phyloP scores from a whole-genome alignment of 179 eudicot species.

The Spergularia azorica region DNA sequence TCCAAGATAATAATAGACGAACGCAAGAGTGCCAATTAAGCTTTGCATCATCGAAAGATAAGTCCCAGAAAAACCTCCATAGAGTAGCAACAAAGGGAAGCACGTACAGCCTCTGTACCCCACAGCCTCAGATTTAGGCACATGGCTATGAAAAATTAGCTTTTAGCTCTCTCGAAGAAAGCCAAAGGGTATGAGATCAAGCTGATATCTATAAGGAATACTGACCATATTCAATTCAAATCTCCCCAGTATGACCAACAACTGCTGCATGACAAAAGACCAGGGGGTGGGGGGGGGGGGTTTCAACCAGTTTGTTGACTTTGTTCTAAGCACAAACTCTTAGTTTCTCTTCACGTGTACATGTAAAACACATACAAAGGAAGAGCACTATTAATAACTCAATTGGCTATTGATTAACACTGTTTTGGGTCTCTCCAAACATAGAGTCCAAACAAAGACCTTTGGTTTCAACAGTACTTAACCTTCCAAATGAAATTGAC shows the following conservation, averaged over 20 bases:
- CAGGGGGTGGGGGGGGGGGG: no score
- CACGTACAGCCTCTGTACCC: background rate
- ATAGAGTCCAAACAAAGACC: no score
- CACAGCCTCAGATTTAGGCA: background rate
- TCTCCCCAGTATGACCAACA: background rate
- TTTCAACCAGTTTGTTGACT: background rate
- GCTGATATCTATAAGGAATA: background rate
- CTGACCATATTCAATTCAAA: background rate
- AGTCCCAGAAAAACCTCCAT: background rate
- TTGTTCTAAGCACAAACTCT: background rate
- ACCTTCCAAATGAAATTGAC: background rate
- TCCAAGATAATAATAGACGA: background rate
- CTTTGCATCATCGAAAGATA: background rate
- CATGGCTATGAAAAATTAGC: constrained; percentile 5
- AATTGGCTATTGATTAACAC: background rate
- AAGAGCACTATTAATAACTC: background rate
- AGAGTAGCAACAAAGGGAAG: background rate
- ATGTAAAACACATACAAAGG: background rate
- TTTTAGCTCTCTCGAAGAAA: background rate
- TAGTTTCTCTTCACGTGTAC: background rate
- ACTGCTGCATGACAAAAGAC: background rate
- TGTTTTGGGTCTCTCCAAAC: background rate
- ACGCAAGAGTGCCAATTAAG: background rate
- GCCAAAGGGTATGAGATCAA: background rate
- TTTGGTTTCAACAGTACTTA: no score